Percentiles rank a stretch among this genome's conserved stretches.
Evolutionary conservation across 306 rosid genomes (phyloP).

Genomic region (Acmispon strigosus): DNA sequence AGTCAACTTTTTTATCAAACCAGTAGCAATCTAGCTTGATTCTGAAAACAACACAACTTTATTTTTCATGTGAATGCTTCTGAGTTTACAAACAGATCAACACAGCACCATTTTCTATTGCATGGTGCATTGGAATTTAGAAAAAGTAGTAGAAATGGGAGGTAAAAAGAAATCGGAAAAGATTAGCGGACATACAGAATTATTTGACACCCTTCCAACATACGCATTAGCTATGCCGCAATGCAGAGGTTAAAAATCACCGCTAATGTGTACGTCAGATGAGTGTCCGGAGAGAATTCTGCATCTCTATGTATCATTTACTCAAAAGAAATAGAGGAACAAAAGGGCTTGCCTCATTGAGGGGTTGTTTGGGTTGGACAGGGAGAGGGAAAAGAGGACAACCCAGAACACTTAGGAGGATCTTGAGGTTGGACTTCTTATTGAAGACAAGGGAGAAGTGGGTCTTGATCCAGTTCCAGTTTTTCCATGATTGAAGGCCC

Average conservation of each 20-base stretch:
- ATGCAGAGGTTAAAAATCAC: no score
- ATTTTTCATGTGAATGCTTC: not conserved
- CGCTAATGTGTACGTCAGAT: no score
- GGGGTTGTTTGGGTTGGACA: slow-evolving; percentile 33
- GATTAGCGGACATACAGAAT: no score
- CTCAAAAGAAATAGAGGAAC: not conserved
- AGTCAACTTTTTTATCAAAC: slow-evolving; percentile 1
- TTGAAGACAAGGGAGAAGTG: slow-evolving; percentile 53
- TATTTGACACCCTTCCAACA: no score
- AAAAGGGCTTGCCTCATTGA: slow-evolving; percentile 43
- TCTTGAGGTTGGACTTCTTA: slow-evolving; percentile 67
- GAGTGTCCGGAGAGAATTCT: no score
- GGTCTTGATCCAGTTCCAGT: slow-evolving; percentile 82
- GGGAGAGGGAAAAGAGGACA: slow-evolving; percentile 89
- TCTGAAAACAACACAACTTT: not conserved
- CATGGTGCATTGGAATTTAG: not conserved
- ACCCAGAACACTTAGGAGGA: slow-evolving; percentile 83
- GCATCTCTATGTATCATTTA: no score
- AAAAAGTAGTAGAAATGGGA: not conserved
- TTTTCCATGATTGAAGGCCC: slow-evolving; percentile 68
- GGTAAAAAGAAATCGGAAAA: not conserved
- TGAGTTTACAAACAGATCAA: not conserved
- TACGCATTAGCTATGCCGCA: no score
- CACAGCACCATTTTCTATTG: not conserved
- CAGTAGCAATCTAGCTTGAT: not conserved